A percentile compares a stretch with the other conserved stretches of the same genome.
Evolutionary conservation across 495 filamentous ascomycete genomes (phyloP).

Genomic region (Letharia lupina): DNA sequence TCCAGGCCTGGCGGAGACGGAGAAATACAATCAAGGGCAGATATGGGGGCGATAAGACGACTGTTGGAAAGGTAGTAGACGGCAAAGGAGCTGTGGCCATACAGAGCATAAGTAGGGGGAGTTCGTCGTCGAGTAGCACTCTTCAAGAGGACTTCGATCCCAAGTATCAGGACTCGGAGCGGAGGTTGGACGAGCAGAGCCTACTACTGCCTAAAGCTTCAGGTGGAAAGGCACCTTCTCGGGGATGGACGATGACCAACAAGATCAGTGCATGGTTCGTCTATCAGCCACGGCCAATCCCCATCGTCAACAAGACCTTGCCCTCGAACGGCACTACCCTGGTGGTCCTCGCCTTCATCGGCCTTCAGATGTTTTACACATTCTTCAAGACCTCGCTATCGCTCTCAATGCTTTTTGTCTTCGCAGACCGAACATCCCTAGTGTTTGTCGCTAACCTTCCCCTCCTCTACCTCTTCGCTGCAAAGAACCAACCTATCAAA

Average conservation of each 20-base stretch:
- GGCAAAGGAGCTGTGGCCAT: neutral
- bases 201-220: slow-evolving; percentile 8
- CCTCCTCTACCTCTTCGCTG: slow-evolving; percentile 51
- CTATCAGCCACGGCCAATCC: slow-evolving; percentile 48
- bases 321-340: slow-evolving; percentile 47
- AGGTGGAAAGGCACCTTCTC: neutral
- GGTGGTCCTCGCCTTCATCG: slow-evolving; percentile 40
- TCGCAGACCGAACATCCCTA: slow-evolving; percentile 46
- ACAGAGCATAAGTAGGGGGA: slow-evolving; percentile 1
- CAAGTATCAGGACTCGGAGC: neutral
- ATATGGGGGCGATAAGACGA: neutral
- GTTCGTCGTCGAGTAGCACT: slow-evolving; percentile 21
- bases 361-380: slow-evolving; percentile 48
- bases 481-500: slow-evolving; percentile 55
- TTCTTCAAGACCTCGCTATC: slow-evolving; percentile 41
- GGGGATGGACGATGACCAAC: neutral
- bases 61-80: neutral
- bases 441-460: slow-evolving; percentile 52
- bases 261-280: slow-evolving; percentile 31
- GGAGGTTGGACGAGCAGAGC: slow-evolving; percentile 9
- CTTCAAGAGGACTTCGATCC: slow-evolving; percentile 12
- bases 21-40: slow-evolving; percentile 1
- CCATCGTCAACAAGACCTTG: slow-evolving; percentile 44
- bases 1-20: slow-evolving; percentile 8
- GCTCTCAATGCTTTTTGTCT: slow-evolving; percentile 23